Conservation (phyloP, 75 land plant genomes). For the Pinus tabuliformis region DNA sequence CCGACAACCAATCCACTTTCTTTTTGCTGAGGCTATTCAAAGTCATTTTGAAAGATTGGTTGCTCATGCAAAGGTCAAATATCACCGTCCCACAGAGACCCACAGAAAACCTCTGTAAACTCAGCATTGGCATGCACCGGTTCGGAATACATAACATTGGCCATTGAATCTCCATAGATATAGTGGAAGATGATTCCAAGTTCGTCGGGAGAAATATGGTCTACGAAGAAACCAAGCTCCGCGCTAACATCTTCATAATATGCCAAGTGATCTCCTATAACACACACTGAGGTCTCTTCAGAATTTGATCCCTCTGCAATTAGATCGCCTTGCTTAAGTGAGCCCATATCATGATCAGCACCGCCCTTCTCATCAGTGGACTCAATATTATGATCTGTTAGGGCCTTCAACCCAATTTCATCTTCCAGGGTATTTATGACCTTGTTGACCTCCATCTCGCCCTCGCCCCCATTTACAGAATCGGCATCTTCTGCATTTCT, state of each 20-base stretch:
- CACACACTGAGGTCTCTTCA: too few relatives aligned
- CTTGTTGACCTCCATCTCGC: background rate
- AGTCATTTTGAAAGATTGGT: background rate
- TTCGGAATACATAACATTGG: background rate
- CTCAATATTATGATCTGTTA: too few relatives aligned
- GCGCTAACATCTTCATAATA: background rate
- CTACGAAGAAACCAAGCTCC: background rate
- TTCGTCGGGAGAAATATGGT: background rate
- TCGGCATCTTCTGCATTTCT: too few relatives aligned
- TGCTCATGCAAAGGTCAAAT: background rate
- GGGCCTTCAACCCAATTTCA: background rate
- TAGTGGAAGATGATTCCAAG: background rate
- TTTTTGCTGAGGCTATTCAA: too few relatives aligned
- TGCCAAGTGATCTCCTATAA: too few relatives aligned
- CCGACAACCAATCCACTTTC: too few relatives aligned
- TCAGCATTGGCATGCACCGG: background rate
- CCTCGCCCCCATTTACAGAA: background rate
- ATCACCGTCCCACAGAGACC: conserved; percentile 7
- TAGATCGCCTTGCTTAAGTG: too few relatives aligned
- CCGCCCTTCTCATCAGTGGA: too few relatives aligned
- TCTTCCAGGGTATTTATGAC: background rate
- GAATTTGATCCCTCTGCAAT: too few relatives aligned
- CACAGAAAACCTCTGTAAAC: background rate
- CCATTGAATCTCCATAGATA: background rate
- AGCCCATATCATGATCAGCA: too few relatives aligned